phyloP scores from a whole-genome alignment of 2,329 filamentous ascomycete species.

The Alternaria gansuensis region DNA sequence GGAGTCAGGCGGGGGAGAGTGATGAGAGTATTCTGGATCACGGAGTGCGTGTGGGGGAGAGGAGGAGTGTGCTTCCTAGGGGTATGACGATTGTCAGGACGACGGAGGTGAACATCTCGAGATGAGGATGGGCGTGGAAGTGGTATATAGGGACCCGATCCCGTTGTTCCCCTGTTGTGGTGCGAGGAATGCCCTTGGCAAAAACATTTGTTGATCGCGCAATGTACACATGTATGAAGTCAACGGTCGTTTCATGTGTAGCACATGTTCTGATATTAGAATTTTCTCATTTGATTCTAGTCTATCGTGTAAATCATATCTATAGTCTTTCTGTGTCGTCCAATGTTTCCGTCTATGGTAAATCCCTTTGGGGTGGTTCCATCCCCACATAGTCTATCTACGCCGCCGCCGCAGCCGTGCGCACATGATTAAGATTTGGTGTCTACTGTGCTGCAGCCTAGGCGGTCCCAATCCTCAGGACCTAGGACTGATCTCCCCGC shows the following conservation, averaged over 20 bases:
- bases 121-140: conserved; percentile 4
- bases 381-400: background rate
- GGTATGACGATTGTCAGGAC: conserved; percentile 31
- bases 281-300: conserved; percentile 14
- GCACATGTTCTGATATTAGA: conserved; percentile 1
- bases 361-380: background rate
- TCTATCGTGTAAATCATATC: conserved; percentile 23
- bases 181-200: conserved; percentile 5
- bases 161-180: background rate
- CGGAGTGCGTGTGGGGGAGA: conserved; percentile 17
- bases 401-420: conserved; percentile 3
- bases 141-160: background rate
- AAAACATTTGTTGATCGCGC: background rate
- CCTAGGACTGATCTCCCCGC: background rate
- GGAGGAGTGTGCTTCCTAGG: conserved; percentile 17
- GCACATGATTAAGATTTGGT: background rate
- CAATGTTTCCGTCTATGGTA: conserved; percentile 6
- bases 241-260: background rate
- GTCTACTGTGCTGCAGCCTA: conserved; percentile 10
- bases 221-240: background rate
- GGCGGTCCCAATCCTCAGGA: background rate
- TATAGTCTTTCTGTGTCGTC: conserved; percentile 26
- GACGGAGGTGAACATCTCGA: conserved; percentile 30
- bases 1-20: conserved; percentile 4
- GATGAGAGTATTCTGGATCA: conserved; percentile 15